A percentile compares a stretch with the other conserved stretches of the same genome.
Conservation (phyloP, 2,329 filamentous ascomycete genomes). For the Cytospora chrysosperma region DNA sequence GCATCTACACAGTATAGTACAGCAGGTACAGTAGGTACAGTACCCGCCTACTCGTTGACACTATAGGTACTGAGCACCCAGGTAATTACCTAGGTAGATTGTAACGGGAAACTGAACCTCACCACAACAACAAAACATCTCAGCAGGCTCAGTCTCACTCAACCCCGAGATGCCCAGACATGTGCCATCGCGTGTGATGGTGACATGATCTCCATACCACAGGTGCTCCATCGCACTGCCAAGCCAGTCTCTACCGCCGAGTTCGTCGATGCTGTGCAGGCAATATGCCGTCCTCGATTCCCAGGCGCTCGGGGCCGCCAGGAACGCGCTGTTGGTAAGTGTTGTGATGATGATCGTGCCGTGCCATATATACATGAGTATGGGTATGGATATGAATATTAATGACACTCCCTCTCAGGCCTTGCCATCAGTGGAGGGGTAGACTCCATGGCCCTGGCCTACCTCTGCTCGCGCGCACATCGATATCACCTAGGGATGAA, state of each 20-base stretch:
- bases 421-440: slow-evolving; percentile 89
- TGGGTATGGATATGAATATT: too few relatives aligned
- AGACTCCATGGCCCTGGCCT: slow-evolving; percentile 95
- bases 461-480: slow-evolving; percentile 59
- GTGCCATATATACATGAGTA: not conserved
- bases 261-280: slow-evolving; percentile 50
- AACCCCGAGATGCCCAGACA: not conserved
- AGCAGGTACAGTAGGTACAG: too few relatives aligned
- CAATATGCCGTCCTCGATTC: slow-evolving; percentile 51
- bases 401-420: slow-evolving; percentile 41
- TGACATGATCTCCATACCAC: slow-evolving; percentile 39
- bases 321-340: slow-evolving; percentile 45
- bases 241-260: slow-evolving; percentile 41
- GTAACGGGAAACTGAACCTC: too few relatives aligned
- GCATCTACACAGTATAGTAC: too few relatives aligned
- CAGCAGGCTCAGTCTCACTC: not conserved
- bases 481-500: slow-evolving; percentile 34
- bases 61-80: too few relatives aligned
- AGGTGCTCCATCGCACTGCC: slow-evolving; percentile 40
- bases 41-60: too few relatives aligned
- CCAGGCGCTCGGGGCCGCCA: slow-evolving; percentile 37
- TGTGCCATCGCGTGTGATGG: slow-evolving; percentile 32
- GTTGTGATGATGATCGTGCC: not conserved
- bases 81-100: too few relatives aligned
- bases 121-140: not conserved